Evolutionary conservation across 139 green algal species (phyloP), one percentile per base, ranked within the genome.

Genomic region (Volvox reticuliferus): DNA sequence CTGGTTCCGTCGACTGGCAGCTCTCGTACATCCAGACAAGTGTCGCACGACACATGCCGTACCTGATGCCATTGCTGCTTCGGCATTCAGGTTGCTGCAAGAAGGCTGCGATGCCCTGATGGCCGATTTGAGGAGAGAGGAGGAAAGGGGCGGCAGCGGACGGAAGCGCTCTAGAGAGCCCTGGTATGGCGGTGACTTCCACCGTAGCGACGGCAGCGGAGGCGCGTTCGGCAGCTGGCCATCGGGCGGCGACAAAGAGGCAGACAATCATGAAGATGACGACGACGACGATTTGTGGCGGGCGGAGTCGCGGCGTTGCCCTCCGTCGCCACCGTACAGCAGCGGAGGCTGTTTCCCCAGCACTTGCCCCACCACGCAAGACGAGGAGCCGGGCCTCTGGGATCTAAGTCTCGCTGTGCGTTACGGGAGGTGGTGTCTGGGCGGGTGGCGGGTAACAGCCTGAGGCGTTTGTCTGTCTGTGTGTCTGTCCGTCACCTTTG

Each of bases 321-420:
- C 36, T 22, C 28, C 30, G 76, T 17, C 78, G 78, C 78, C 36
- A 17, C 67, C 36, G 36, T 84, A 84, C 78, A 1, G 78, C 12
- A 35, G 28, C 63, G 22, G 16, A 22, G 17, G 22, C n/a, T 14
- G 36, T 1, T 12, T 26, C 30, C 33, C 65, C 82, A 71, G 26
- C 84, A 82, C 36, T 5, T 81, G 68, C 5, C 84, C 84, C 68
- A 26, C 67, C 6, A 9, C 6, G 14, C 16, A 19, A 19, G 84
- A 89, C 14, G 36, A 89, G 36, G 84, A 89, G 84, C 84, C 84
- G 36, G 32, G 2, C n/a, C 84, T 89, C 26, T 89, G 84, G 84
- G 16, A 16, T 16, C 12, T 89, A 16, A 20, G 3, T 1, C 68
- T 89, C 36, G 32, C 67, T 33, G 84, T 89, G 84, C 16, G 84